These are phyloP conservation scores for Tremella fuciformis DNA, from an alignment of 768 basidiomycete species.

Conservation along the genomic window DNA sequence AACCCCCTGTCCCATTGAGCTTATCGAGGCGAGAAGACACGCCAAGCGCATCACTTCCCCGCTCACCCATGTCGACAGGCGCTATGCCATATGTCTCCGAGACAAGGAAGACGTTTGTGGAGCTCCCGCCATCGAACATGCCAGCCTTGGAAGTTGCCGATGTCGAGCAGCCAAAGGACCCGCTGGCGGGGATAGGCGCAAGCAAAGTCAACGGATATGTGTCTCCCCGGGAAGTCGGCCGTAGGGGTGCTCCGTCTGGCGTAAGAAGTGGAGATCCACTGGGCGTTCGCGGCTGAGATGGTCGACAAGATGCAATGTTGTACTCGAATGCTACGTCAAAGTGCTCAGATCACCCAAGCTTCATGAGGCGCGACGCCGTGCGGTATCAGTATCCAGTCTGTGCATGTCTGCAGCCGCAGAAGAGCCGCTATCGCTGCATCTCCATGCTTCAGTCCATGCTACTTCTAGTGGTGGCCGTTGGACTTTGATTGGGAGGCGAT, in stretches of 20 bases:
- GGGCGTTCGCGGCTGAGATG: neutral
- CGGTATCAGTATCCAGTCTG: too few species aligned
- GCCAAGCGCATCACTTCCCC: neutral
- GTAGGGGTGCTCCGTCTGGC: neutral
- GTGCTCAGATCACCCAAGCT: too few species aligned
- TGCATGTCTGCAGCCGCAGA: too few species aligned
- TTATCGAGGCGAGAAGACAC: neutral
- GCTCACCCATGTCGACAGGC: neutral
- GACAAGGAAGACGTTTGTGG: neutral
- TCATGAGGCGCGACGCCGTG: too few species aligned
- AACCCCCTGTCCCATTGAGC: too few species aligned
- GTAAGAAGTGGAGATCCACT: conserved; percentile 5
- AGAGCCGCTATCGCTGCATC: too few species aligned
- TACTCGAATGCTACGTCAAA: too few species aligned
- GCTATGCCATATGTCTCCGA: neutral
- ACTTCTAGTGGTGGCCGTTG: conserved; percentile 3
- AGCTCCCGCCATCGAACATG: neutral
- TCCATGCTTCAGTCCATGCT: too few species aligned
- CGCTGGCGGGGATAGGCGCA: neutral
- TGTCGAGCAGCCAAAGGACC: neutral
- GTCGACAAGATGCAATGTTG: conserved; percentile 1
- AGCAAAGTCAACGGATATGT: too few species aligned
- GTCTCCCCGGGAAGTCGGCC: neutral
- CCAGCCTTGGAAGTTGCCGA: neutral
- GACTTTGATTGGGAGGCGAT: conserved; percentile 21